Evolutionary conservation across 768 basidiomycete species (phyloP).

Genomic region (Inosperma sp.): DNA sequence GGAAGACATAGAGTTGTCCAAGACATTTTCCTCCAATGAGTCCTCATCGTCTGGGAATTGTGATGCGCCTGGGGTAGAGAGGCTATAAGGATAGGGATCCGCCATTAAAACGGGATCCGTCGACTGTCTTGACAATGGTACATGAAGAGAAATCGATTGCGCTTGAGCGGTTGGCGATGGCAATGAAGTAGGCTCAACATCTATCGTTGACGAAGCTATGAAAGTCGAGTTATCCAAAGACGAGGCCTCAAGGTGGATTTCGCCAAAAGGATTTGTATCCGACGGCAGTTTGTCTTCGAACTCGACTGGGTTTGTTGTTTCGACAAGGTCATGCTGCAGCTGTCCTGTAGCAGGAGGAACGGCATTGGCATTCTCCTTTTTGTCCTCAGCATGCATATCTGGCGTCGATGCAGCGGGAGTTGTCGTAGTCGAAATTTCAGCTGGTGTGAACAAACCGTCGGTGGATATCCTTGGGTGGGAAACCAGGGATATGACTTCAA

Average conservation of each 20-base stretch:
- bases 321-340: no score
- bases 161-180: no score
- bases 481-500: no score
- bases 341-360: background rate
- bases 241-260: no score
- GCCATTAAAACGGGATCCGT: slow-evolving; percentile 32
- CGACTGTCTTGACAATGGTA: slow-evolving; percentile 19
- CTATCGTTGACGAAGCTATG: no score
- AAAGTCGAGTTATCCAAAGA: no score
- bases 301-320: background rate
- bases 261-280: no score
- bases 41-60: slow-evolving; percentile 9
- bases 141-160: slow-evolving; percentile 2
- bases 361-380: background rate
- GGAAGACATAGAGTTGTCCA: slow-evolving; percentile 31
- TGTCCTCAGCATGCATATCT: background rate
- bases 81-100: slow-evolving; percentile 46
- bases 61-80: slow-evolving; percentile 39
- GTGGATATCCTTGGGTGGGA: background rate
- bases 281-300: background rate
- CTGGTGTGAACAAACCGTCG: slow-evolving; percentile 39
- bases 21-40: slow-evolving; percentile 27
- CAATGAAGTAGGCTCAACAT: no score
- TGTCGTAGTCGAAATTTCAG: slow-evolving; percentile 9
- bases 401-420: slow-evolving; percentile 19